Evolutionary conservation across 2,329 filamentous ascomycete species (phyloP).

Genomic region (Didymella pinodella): DNA sequence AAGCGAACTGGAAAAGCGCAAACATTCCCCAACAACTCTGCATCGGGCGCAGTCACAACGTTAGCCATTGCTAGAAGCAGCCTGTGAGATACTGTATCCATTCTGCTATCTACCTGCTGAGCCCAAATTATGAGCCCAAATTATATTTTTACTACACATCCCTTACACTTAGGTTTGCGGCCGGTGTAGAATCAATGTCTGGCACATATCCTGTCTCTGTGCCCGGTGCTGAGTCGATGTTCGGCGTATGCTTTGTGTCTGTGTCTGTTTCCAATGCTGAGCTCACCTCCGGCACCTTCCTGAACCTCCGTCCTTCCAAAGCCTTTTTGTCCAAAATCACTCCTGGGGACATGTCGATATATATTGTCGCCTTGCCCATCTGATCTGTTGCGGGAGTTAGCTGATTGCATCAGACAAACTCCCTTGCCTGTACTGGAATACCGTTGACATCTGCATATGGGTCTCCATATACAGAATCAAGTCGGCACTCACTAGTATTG

Average conservation of each 20-base stretch:
- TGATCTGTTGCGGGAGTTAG: slow-evolving; percentile 1
- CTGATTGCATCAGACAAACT: not conserved
- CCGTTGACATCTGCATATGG: not conserved
- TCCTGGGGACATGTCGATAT: not conserved
- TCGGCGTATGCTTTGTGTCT: not conserved
- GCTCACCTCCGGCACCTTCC: not conserved
- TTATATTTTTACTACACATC: not conserved
- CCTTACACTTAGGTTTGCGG: not conserved
- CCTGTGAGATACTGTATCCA: not conserved
- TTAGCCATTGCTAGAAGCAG: not conserved
- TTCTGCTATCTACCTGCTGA: not conserved
- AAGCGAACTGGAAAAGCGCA: not conserved
- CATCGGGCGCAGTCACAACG: not conserved
- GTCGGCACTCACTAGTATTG: slow-evolving; percentile 2
- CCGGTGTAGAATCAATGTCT: not conserved
- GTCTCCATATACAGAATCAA: not conserved
- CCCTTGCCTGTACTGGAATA: not conserved
- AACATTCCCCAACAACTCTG: not conserved
- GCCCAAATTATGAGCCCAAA: not conserved
- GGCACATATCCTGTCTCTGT: too few relatives aligned
- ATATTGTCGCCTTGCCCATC: not conserved
- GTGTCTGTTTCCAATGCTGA: slow-evolving; percentile 1
- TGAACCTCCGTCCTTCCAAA: not conserved
- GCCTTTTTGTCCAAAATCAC: not conserved
- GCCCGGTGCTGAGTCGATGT: too few relatives aligned